These are phyloP conservation scores for Inga oerstediana DNA, from an alignment of 306 rosid species.

Conservation along the genomic window DNA sequence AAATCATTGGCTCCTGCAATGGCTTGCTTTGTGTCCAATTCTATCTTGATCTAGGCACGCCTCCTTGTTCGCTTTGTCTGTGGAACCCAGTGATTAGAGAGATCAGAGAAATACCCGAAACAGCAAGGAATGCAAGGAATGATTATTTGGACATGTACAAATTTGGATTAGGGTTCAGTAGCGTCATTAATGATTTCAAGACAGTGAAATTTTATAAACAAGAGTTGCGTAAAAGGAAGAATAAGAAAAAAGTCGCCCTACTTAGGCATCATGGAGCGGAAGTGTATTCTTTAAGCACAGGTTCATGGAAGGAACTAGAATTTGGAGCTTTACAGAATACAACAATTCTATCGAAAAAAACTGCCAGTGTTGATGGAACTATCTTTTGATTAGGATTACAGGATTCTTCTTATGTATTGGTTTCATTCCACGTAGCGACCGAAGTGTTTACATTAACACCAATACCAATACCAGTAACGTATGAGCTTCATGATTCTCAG, in stretches of 20 bases:
- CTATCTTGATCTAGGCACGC: too few species aligned
- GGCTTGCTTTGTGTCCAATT: too few species aligned
- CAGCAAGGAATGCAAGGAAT: neutral
- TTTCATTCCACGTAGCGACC: neutral
- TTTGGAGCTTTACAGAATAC: neutral
- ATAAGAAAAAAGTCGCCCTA: neutral
- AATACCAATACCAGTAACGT: too few species aligned
- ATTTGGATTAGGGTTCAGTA: neutral
- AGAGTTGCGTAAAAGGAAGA: neutral
- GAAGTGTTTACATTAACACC: neutral
- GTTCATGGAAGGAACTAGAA: neutral
- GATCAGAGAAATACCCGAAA: neutral
- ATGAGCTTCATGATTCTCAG: too few species aligned
- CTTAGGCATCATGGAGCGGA: neutral
- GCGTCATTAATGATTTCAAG: neutral
- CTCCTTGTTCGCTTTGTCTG: too few species aligned
- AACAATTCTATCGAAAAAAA: neutral
- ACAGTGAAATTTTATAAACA: neutral
- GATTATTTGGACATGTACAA: rapidly evolving
- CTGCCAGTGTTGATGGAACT: neutral
- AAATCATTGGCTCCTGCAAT: too few species aligned
- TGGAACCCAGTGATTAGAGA: neutral
- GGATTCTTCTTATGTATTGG: neutral
- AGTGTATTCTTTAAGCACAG: neutral
- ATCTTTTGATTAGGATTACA: neutral